Evolutionary conservation across 108 stramenopile genomes (phyloP).

Genomic region (Nannochloropsis gaditana): DNA sequence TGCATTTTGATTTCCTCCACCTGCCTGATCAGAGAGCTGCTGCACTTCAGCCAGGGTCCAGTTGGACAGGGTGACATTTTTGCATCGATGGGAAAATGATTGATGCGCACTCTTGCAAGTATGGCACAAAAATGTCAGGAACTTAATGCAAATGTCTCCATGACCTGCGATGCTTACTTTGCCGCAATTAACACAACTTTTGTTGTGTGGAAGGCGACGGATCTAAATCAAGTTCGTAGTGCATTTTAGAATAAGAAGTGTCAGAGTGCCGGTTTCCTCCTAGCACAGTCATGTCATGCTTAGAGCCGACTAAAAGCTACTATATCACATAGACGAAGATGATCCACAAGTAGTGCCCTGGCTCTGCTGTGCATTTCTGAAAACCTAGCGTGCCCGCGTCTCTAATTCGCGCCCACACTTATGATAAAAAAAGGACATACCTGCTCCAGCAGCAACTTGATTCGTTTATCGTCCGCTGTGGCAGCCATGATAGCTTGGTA

Average conservation of each 20-base stretch:
- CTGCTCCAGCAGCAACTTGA: neutral
- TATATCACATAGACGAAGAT: too few species aligned
- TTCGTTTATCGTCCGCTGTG: neutral
- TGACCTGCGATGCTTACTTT: conserved; percentile 20
- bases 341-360: too few species aligned
- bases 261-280: too few species aligned
- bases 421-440: neutral
- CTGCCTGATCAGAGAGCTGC: neutral
- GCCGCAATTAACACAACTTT: conserved; percentile 7
- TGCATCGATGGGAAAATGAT: conserved; percentile 22
- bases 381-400: too few species aligned
- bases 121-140: conserved; percentile 24
- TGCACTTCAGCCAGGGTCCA: conserved; percentile 21
- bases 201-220: neutral
- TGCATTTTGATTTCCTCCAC: conserved; percentile 22
- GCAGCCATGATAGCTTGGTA: neutral
- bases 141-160: neutral
- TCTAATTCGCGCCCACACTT: neutral
- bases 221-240: neutral
- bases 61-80: neutral
- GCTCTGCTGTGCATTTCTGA: too few species aligned
- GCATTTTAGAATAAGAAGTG: too few species aligned
- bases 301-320: too few species aligned
- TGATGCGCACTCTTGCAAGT: conserved; percentile 14
- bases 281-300: too few species aligned